phyloP scores from a whole-genome alignment of 169 alveolate species.

The Cyclospora cayetanensis region DNA sequence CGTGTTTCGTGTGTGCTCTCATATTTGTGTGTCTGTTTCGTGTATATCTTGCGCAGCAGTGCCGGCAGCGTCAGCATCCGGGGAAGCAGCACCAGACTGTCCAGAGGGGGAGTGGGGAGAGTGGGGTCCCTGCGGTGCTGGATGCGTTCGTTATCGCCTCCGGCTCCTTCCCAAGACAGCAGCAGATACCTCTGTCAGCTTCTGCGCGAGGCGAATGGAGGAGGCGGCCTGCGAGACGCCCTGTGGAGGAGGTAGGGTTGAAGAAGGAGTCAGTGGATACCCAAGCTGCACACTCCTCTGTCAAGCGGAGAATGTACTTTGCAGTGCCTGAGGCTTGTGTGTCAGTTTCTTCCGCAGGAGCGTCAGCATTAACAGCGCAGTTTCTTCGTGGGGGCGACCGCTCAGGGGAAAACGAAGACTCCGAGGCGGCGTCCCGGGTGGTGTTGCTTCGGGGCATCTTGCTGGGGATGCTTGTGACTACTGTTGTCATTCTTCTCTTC shows the following conservation, averaged over 20 bases:
- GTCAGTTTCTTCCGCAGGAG: neutral
- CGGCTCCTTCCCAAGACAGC: neutral
- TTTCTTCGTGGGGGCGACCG: neutral
- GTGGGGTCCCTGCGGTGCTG: conserved; percentile 18
- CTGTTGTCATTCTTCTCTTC: neutral
- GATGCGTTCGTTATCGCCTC: neutral
- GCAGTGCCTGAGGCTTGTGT: too few species aligned
- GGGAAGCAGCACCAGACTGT: neutral
- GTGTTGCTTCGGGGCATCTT: neutral
- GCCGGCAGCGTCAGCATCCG: neutral
- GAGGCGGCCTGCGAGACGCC: conserved; percentile 1
- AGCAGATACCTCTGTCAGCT: neutral
- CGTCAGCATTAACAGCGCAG: conserved; percentile 1
- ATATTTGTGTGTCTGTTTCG: too few species aligned
- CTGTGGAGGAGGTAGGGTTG: neutral
- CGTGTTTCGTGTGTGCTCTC: neutral
- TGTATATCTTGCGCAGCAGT: neutral
- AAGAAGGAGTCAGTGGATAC: too few species aligned
- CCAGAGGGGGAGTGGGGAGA: conserved; percentile 4
- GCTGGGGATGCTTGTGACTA: neutral
- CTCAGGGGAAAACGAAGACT: neutral
- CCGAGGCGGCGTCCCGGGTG: neutral
- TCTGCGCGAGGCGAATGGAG: neutral
- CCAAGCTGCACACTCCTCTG: too few species aligned
- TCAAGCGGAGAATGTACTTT: too few species aligned